Base-by-base conservation (phyloP, 2,329 filamentous ascomycete species). In the Didymella sp. region DNA sequence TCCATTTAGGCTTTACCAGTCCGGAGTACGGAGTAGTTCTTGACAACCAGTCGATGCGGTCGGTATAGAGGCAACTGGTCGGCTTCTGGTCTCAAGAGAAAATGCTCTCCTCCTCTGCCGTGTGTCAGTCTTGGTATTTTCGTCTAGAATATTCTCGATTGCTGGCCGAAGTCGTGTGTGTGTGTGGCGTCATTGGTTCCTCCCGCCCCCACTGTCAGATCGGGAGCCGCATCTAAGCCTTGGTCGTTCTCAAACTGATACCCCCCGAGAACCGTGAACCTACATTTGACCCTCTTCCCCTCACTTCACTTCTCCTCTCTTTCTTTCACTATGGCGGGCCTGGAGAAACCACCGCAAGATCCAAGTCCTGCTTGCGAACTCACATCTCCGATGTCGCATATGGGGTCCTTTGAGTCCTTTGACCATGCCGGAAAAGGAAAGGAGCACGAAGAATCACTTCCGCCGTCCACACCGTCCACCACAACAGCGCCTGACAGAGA, bases 401-500 rank as follows among this genome's bases (percentile, higher is more conserved):
- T 42, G 40, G 40, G 24, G 40, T 42, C 40, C 40, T 42, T 42
- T 42, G 40, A 42, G 40, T 25, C 40, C 40, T 27, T 42, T 42
- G 40, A 42, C 40, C 40, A 42, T 42, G 40, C 40, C 40, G 40
- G 40, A 42, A 42, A 42, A 42, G 40, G 40, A 42, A 42, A 42
- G 40, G 40, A 42, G 40, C 7, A 42, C 40, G 40, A 42, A 42
- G 40, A 42, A 42, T 27, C 40, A 42, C 40, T 42, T 42, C 40
- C 40, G 40, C 40, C 19, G 40, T 42, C 40, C 40, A 27, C 40
- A 42, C 40, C 19, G 40, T 42, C 40, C 40, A 55, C 43, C 43
- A 46, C 43, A 46, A 46, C 43, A 46, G 43, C 43, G 43, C 43
- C 43, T 46, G 43, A 46, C 43, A 46, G 27, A 46, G 43, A 46